A percentile compares a stretch with the other conserved stretches of the same genome.
phyloP scores from a whole-genome alignment of 2,329 filamentous ascomycete genomes.

The Calonectria hawksworthii region DNA sequence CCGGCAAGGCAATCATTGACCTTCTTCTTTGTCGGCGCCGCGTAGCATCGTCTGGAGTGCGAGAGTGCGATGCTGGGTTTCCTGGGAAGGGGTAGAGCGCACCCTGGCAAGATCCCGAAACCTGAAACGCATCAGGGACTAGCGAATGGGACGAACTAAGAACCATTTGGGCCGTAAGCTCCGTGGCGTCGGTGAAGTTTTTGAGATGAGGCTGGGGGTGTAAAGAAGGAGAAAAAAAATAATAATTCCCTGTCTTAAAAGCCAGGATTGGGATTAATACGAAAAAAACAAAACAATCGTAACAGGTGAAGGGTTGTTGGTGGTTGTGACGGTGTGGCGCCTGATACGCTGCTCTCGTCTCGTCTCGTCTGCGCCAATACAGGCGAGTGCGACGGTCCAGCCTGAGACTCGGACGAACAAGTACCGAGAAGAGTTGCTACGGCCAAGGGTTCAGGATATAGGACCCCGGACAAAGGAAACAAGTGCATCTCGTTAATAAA shows the following conservation, averaged over 20 bases:
- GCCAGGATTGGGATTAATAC: not conserved
- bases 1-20: slow-evolving; percentile 27
- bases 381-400: slow-evolving; percentile 15
- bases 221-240: not conserved
- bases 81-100: slow-evolving; percentile 26
- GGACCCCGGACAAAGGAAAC: slow-evolving; percentile 12
- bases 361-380: not conserved
- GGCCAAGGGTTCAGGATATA: not conserved
- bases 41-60: slow-evolving; percentile 36
- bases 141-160: slow-evolving; percentile 5
- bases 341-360: not conserved
- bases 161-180: slow-evolving; percentile 16
- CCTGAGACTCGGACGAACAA: slow-evolving; percentile 2
- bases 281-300: not conserved
- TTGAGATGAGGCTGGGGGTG: slow-evolving; percentile 9
- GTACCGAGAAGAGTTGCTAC: slow-evolving; percentile 9
- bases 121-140: slow-evolving; percentile 45
- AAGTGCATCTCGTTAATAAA: slow-evolving; percentile 10
- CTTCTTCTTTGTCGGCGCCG: slow-evolving; percentile 36
- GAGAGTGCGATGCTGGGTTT: slow-evolving; percentile 12
- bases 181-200: not conserved
- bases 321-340: slow-evolving; percentile 6
- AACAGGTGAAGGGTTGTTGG: not conserved
- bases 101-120: slow-evolving; percentile 39
- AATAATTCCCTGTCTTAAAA: not conserved